Evolutionary conservation across 1,284 basidiomycete genomes (phyloP), one percentile per base, ranked within the genome.

Genomic region (Marasmius oreades): DNA sequence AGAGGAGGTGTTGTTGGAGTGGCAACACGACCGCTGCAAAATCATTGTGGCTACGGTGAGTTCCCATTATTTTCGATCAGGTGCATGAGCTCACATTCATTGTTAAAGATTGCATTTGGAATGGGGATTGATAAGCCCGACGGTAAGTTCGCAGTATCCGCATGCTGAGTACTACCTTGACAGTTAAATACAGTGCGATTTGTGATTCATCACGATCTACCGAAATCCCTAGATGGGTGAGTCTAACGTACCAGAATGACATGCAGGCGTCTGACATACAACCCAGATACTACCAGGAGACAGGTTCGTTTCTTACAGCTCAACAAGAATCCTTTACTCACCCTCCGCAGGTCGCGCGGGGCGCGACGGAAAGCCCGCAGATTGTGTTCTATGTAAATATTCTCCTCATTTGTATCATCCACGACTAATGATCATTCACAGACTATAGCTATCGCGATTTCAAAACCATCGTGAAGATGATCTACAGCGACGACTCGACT

Each of bases 11-110:
- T 88, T 95, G 63, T 68, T 77, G 24, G 80, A 83, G 24, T 98
- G 95, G 95, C 87, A 90, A 70, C 71, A 70, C 1, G 89, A 87
- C 31, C 73, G 79, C 34, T 85, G 88, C 63, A 79, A 86, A 53
- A 85, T 99, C 59, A 93, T 99, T 56, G 93, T 97, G 31, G 96
- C 95, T 1, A 99, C 96, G 36, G 88, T 86, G 69, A 60, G 73
- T 24, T 14, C 55, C 58, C 33, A 58, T 10, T 31, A 14, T 11
- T 18, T 51, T 57, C 16, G 4, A 22, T 55, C 23, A 52, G 43
- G 37, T 5, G 47, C 39, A 54, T 51, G 59, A 33, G 33, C 56
- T 46, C 55, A 64, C 57, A 62, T 7, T 20, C 36, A 56, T 62
- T 56, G 45, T 22, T 53, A 42, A 61, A 89, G 86, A 80, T 93